phyloP scores from a whole-genome alignment of 1,139 yeast genomes.

The Taphrina deformans region DNA sequence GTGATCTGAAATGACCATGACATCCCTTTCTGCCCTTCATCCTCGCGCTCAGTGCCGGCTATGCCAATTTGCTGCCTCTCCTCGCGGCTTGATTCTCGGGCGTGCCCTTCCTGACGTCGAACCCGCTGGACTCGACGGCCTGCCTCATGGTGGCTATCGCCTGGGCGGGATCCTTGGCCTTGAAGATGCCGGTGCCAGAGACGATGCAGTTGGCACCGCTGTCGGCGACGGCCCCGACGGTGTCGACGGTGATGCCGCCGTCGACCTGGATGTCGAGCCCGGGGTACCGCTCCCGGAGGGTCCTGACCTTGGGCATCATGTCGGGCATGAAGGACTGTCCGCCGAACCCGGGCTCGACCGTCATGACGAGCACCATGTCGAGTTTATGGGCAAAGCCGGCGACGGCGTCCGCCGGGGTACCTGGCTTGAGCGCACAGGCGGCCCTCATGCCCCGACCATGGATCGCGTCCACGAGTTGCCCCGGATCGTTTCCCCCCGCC shows the following conservation, averaged over 20 bases:
- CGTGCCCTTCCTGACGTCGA: constrained; percentile 10
- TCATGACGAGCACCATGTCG: constrained; percentile 88
- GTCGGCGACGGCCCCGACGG: constrained; percentile 77
- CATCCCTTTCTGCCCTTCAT: no score
- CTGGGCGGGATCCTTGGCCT: constrained; percentile 60
- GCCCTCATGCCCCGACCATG: constrained; percentile 83
- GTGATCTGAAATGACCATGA: no score
- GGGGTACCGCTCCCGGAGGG: constrained; percentile 71
- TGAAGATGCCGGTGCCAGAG: constrained; percentile 83
- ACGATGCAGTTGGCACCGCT: constrained; percentile 98
- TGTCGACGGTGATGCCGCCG: constrained; percentile 89
- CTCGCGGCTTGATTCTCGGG: constrained; percentile 9
- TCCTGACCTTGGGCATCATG: constrained; percentile 89
- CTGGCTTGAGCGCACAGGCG: constrained; percentile 93
- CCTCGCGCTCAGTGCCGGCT: no score
- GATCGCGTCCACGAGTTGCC: constrained; percentile 70
- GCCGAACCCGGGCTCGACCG: constrained; percentile 37
- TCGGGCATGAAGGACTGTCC: constrained; percentile 95
- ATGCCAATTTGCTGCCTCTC: not conserved
- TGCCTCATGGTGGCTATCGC: constrained; percentile 67
- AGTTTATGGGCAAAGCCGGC: constrained; percentile 72
- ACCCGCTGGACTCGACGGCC: constrained; percentile 51
- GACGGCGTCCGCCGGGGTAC: constrained; percentile 82
- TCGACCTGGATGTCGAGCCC: constrained; percentile 88
- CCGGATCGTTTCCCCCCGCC: no score